Base-by-base conservation (phyloP, 805 yeast species). In the Kodamaea laetipori region DNA sequence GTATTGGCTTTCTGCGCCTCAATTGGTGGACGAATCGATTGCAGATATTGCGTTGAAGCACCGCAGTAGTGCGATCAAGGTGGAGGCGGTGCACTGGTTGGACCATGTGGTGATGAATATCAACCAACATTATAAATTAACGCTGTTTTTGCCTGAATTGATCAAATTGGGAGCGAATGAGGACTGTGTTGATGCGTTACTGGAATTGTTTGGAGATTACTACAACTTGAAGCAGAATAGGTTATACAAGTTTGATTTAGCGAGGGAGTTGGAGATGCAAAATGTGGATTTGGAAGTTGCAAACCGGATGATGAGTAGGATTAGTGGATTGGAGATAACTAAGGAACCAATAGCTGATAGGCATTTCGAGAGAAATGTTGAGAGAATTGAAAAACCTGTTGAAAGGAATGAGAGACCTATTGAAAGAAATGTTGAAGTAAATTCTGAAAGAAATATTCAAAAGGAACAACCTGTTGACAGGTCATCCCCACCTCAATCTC, bases 1-100 rank as follows among this genome's bases (percentile, higher is more conserved):
- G 0, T 80, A 73, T 49, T 79, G 83, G 81, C 64, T 75, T 17
- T 69, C 75, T n/a, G 66, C 76, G 1, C 77, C 81, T 0, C 50
- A 57, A 2, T 69, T 68, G 12, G 81, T 78, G 21, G 82, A 79
- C 47, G 53, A 52, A 5, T 62, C 68, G 2, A 47, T 81, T n/a
- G 61, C 61, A 17, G 76, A 73, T 1, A 52, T 62, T 6, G 82
- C 78, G 0, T 60, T 80, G 26, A 60, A 60, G 11, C 71, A 69
- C 52, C 50, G 65, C 7, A 71, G 69, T 46, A 48, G 61, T 3
- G 52, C 48, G 15, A 58, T 78, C 4, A 66, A 74, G 28, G 57
- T 65, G 4, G 81, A 76, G 51, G 57, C 76, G 1, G 63, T 80
- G 17, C 56, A 55, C 7, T 70, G 80, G 69, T 53, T 81, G 3